Conservation (phyloP, 768 basidiomycete genomes). For the Pilatotrama ljubarskyi region DNA sequence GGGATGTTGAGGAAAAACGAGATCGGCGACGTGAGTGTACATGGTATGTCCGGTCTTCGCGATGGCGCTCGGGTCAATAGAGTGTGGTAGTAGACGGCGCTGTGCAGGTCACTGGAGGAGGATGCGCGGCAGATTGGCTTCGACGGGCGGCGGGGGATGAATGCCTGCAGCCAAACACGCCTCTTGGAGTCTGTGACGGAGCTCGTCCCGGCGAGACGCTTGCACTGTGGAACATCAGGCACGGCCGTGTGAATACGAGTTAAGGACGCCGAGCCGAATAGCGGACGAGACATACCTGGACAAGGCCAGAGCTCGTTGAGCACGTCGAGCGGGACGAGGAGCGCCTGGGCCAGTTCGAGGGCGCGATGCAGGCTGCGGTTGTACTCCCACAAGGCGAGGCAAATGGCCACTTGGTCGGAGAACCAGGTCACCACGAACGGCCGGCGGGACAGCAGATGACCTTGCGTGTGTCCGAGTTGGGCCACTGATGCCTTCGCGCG, state of each 20-base stretch:
- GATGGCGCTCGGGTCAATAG: background rate
- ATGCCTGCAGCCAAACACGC: slow-evolving; percentile 28
- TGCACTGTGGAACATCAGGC: slow-evolving; percentile 20
- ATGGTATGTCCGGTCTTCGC: background rate
- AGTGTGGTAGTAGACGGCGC: background rate
- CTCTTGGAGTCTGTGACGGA: slow-evolving; percentile 27
- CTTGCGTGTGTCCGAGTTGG: slow-evolving; percentile 50
- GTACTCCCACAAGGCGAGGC: slow-evolving; percentile 64
- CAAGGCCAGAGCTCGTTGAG: slow-evolving; percentile 73
- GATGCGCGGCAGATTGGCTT: slow-evolving; percentile 24
- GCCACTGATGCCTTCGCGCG: slow-evolving; percentile 56
- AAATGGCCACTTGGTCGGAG: slow-evolving; percentile 34
- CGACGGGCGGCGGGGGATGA: slow-evolving; percentile 24
- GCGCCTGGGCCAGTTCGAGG: slow-evolving; percentile 63
- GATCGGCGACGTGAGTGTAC: slow-evolving; percentile 2
- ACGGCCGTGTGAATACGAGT: background rate
- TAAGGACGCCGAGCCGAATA: background rate
- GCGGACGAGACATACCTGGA: slow-evolving; percentile 36
- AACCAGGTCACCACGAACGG: slow-evolving; percentile 71
- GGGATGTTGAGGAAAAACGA: background rate
- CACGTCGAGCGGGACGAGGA: slow-evolving; percentile 63
- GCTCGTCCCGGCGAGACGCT: slow-evolving; percentile 23
- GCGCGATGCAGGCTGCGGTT: slow-evolving; percentile 59
- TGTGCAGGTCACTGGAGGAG: slow-evolving; percentile 13
- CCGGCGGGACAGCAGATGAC: slow-evolving; percentile 59